Percentiles rank a stretch among this genome's conserved stretches.
phyloP scores from a whole-genome alignment of 2,329 filamentous ascomycete genomes.

The Fusarium kyushuense region DNA sequence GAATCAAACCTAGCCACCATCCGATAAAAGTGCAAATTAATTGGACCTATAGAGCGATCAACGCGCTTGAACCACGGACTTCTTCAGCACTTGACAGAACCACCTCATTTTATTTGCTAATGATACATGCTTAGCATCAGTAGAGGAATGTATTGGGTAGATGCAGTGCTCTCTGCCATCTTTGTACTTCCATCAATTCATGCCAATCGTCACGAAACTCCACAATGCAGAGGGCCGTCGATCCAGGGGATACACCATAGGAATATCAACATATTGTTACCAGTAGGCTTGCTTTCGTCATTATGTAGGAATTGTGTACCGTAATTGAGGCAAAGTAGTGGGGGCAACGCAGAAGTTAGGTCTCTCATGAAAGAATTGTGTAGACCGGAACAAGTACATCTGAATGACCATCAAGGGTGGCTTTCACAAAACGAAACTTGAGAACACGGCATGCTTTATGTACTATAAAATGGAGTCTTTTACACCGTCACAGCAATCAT shows the following conservation, averaged over 20 bases:
- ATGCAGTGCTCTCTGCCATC: too few relatives aligned
- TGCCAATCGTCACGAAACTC: neutral
- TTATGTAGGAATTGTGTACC: too few relatives aligned
- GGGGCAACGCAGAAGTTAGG: neutral
- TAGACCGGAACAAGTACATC: neutral
- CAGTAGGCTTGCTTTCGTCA: neutral
- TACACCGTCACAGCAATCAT: neutral
- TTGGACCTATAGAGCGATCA: neutral
- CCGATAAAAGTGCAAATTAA: neutral
- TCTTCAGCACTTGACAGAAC: too few relatives aligned
- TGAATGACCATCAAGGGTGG: neutral
- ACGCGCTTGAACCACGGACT: too few relatives aligned
- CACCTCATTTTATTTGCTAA: neutral
- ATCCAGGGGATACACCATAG: too few relatives aligned
- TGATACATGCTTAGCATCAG: too few relatives aligned
- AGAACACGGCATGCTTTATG: neutral
- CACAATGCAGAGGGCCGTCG: too few relatives aligned
- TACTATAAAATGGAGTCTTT: neutral
- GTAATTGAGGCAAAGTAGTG: neutral
- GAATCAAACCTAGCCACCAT: constrained; percentile 29
- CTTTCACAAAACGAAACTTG: neutral
- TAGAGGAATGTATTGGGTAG: too few relatives aligned
- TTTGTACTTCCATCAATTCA: neutral
- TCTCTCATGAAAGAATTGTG: neutral
- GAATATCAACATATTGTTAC: neutral